Conservation (phyloP, 2,329 filamentous ascomycete genomes). For the Cercospora sp. region DNA sequence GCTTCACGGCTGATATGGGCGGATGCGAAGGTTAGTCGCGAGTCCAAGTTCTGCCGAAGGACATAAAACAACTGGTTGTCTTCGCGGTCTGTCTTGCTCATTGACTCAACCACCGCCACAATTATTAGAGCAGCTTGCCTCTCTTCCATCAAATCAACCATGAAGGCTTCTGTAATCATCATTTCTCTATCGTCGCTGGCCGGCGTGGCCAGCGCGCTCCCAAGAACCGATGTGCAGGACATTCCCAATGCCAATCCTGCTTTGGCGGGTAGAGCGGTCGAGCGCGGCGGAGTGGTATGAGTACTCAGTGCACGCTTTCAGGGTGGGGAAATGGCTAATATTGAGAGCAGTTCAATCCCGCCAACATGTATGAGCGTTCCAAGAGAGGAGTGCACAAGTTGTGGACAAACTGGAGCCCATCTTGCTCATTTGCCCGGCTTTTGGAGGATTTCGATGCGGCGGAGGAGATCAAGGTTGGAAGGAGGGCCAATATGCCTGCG, state of each 20-base stretch:
- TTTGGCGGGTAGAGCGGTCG: neutral
- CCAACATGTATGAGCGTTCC: neutral
- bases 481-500: neutral
- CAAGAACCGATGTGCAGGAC: neutral
- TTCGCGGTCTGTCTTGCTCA: neutral
- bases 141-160: neutral
- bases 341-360: neutral
- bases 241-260: neutral
- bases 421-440: neutral
- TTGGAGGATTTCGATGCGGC: neutral
- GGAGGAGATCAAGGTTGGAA: neutral
- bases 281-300: neutral
- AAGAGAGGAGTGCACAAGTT: neutral
- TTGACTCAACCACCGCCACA: neutral
- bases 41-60: neutral
- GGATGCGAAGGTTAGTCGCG: neutral
- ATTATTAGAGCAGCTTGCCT: neutral
- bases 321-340: neutral
- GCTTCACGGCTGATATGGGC: neutral
- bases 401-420: neutral
- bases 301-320: too few relatives aligned
- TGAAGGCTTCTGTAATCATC: neutral
- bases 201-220: neutral
- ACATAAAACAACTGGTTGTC: neutral
- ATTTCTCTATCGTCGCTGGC: neutral